These are phyloP conservation scores for Candida nanaspora DNA, from an alignment of 805 yeast species.

Conservation along the genomic window DNA sequence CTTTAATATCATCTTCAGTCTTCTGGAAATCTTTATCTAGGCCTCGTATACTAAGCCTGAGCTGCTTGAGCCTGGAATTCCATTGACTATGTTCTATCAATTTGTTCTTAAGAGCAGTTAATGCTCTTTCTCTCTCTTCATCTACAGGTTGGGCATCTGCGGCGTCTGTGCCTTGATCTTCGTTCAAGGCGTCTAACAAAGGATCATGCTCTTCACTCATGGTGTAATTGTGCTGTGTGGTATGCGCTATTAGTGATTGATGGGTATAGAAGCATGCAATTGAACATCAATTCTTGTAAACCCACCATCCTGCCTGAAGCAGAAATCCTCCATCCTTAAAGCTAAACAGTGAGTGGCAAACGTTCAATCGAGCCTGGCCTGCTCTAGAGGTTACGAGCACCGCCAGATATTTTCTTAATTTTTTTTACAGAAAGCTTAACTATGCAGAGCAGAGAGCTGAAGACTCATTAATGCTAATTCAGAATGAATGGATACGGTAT, in stretches of 20 bases:
- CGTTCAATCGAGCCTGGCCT: no score
- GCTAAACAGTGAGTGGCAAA: no score
- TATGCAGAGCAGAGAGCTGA: no score
- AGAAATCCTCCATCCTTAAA: no score
- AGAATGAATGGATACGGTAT: no score
- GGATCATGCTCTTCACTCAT: slow-evolving; percentile 59
- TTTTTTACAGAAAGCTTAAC: no score
- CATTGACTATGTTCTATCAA: slow-evolving; percentile 89
- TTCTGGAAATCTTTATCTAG: slow-evolving; percentile 79
- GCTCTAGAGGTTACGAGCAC: no score
- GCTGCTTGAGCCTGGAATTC: slow-evolving; percentile 83
- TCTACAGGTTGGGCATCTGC: slow-evolving; percentile 33
- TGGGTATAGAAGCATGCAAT: no score
- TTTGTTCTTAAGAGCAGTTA: slow-evolving; percentile 74
- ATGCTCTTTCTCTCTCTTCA: slow-evolving; percentile 70
- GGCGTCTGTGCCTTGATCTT: slow-evolving; percentile 27
- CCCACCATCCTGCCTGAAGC: no score
- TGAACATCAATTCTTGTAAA: no score
- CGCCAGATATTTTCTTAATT: no score
- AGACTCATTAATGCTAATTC: no score
- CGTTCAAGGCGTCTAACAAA: slow-evolving; percentile 59
- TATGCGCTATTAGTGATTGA: neutral
- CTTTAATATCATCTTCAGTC: slow-evolving; percentile 96
- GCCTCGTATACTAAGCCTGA: slow-evolving; percentile 76
- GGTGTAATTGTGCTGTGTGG: neutral